Evolutionary conservation across 495 filamentous ascomycete genomes (phyloP).

Genomic region (Aspergillus egyptiacus): DNA sequence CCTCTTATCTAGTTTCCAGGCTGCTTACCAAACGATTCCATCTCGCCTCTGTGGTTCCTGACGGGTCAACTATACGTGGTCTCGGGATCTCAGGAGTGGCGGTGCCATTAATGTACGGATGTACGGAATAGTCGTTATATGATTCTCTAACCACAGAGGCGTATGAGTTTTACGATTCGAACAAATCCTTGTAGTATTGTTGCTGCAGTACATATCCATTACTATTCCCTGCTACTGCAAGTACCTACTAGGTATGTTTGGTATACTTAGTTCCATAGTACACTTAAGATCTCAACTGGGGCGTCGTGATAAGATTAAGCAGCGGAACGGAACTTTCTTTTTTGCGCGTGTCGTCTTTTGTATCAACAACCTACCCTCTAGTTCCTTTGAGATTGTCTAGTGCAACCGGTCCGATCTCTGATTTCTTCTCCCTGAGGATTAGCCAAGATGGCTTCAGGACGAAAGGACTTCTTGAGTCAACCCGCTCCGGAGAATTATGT

Average conservation of each 20-base stretch:
- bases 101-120: slow-evolving; percentile 3
- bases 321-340: slow-evolving; percentile 31
- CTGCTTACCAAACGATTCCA: background rate
- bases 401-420: background rate
- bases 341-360: slow-evolving; percentile 15
- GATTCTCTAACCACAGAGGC: background rate
- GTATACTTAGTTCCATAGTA: too few relatives aligned
- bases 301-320: slow-evolving; percentile 48
- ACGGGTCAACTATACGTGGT: background rate
- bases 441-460: slow-evolving; percentile 58
- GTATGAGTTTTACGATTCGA: too few relatives aligned
- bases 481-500: slow-evolving; percentile 97
- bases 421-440: background rate
- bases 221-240: background rate
- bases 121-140: background rate
- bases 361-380: background rate
- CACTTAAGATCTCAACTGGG: too few relatives aligned
- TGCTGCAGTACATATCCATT: too few relatives aligned
- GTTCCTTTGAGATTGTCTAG: background rate
- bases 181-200: too few relatives aligned
- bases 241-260: too few relatives aligned
- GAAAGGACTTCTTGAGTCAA: slow-evolving; percentile 88
- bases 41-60: slow-evolving; percentile 1
- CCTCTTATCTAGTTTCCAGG: background rate
- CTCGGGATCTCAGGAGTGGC: background rate